A percentile compares a stretch with the other conserved stretches of the same genome.
These are phyloP conservation scores for Lachnellula hyalina DNA, from an alignment of 2,329 filamentous ascomycete species.

Conservation along the genomic window DNA sequence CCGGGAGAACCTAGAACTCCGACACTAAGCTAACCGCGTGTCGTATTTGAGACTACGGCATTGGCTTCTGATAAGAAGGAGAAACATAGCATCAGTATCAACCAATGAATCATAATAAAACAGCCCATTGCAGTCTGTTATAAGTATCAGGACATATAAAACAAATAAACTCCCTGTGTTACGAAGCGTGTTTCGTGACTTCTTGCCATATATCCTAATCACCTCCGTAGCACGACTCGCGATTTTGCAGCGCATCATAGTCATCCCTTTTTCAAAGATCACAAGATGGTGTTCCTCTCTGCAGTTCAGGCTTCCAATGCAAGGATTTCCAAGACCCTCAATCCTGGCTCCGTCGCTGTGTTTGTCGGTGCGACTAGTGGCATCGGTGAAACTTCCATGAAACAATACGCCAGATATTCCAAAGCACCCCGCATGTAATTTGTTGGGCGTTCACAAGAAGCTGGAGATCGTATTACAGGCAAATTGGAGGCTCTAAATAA, in stretches of 20 bases:
- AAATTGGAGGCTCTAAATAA: conserved; percentile 31
- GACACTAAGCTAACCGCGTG: background rate
- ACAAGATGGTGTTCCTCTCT: conserved; percentile 4
- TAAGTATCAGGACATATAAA: no score
- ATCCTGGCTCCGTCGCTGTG: conserved; percentile 38
- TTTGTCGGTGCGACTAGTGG: conserved; percentile 47
- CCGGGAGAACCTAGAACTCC: background rate
- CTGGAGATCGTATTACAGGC: conserved; percentile 35
- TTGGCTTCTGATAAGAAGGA: background rate
- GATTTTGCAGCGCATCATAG: background rate
- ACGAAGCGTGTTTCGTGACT: no score
- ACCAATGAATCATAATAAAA: background rate
- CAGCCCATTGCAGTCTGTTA: background rate
- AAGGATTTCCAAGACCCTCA: conserved; percentile 24
- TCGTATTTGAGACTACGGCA: background rate
- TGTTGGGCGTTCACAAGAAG: conserved; percentile 40
- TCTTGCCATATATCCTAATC: no score
- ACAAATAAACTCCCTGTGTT: no score
- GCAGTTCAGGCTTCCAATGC: conserved; percentile 9
- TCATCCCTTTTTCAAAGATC: background rate
- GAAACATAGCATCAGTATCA: background rate
- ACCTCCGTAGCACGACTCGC: no score
- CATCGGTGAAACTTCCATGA: conserved; percentile 42
- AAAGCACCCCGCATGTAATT: conserved; percentile 38
- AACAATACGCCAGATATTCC: conserved; percentile 37